These are phyloP conservation scores for Ascoidea tarda DNA, from an alignment of 805 yeast genomes.

Conservation along the genomic window DNA sequence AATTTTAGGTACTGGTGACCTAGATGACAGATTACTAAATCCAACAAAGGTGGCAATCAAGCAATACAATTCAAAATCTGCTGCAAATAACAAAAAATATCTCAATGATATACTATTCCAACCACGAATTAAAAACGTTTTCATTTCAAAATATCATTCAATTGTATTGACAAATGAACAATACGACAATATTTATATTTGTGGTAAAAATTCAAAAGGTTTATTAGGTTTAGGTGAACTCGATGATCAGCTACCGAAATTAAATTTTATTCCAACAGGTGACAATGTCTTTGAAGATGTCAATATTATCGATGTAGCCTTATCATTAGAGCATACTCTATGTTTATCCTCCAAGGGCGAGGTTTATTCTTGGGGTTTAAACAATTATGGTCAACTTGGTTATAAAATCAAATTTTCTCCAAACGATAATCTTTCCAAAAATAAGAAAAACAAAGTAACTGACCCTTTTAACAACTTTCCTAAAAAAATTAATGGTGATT, in stretches of 20 bases:
- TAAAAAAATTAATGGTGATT: slow-evolving; percentile 22
- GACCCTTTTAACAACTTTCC: slow-evolving; percentile 21
- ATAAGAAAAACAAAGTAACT: too few relatives aligned
- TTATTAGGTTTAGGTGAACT: slow-evolving; percentile 45
- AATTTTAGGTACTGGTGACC: slow-evolving; percentile 54
- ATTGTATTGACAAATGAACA: slow-evolving; percentile 37
- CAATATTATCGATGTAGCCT: slow-evolving; percentile 23
- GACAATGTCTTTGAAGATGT: slow-evolving; percentile 21
- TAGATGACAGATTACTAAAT: slow-evolving; percentile 30
- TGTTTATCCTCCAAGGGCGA: slow-evolving; percentile 36
- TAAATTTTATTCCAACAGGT: slow-evolving; percentile 28
- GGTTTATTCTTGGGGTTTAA: slow-evolving; percentile 74
- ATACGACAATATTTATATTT: slow-evolving; percentile 32
- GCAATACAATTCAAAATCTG: slow-evolving; percentile 12
- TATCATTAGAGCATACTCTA: slow-evolving; percentile 57
- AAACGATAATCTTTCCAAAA: slow-evolving; percentile 13
- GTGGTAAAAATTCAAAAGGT: slow-evolving; percentile 63
- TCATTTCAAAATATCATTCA: slow-evolving; percentile 54
- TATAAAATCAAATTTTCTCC: slow-evolving; percentile 18
- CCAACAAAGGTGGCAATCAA: slow-evolving; percentile 26
- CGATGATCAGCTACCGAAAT: slow-evolving; percentile 21
- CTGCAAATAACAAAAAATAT: background rate
- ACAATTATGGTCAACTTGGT: slow-evolving; percentile 56
- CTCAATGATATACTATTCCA: slow-evolving; percentile 18
- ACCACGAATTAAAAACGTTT: slow-evolving; percentile 33